Base-by-base conservation (phyloP, 2,329 filamentous ascomycete species). In the Fusarium robinianum region DNA sequence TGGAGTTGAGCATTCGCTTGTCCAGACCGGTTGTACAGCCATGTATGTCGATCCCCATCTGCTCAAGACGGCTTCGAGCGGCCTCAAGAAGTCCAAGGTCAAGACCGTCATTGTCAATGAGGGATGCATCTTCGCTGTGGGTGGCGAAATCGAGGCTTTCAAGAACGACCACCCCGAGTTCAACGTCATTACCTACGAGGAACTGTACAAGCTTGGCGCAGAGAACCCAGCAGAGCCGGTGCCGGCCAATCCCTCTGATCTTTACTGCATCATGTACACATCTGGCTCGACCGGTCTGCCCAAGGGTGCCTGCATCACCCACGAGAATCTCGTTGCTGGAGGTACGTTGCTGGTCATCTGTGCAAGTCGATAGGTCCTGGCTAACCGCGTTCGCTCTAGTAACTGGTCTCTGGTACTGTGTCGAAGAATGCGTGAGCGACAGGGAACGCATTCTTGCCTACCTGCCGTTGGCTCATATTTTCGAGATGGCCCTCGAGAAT, bases 401-500 rank as follows among this genome's bases (percentile, higher is more conserved):
- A 54, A 87, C 92, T 32, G 94, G 94, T 66, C 81, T 96, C 31
- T 81, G 85, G 63, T 79, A 80, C 27, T 84, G 89, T 50, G 84
- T 97, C 33, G 88, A 87, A 15, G 83, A 85, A 46, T 86, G 86
- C 61, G 81, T 97, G 35, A 85, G 84, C 48, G 83, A 86, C 45
- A 82, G 79, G 31, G 94, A 99, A 59, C 80, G 80, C 31, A 77
- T 97, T 29, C 79, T 99, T 31, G 90, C 91, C 15, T 99, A 97
- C 69, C 81, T 99, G 10, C 94, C 94, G 2, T 84, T 95, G 39
- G 91, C 94, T 3, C 94, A 99, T 66, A 97, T 97, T 62, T 84
- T 99, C 61, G 94, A 99, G 70, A 94, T 96, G 69, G 87, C 92
- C 46, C 89, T 99, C 56, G 94, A 99, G 72, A 96, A 95, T 67